phyloP scores from a whole-genome alignment of 1,284 basidiomycete species.

The Puccinia polysora region DNA sequence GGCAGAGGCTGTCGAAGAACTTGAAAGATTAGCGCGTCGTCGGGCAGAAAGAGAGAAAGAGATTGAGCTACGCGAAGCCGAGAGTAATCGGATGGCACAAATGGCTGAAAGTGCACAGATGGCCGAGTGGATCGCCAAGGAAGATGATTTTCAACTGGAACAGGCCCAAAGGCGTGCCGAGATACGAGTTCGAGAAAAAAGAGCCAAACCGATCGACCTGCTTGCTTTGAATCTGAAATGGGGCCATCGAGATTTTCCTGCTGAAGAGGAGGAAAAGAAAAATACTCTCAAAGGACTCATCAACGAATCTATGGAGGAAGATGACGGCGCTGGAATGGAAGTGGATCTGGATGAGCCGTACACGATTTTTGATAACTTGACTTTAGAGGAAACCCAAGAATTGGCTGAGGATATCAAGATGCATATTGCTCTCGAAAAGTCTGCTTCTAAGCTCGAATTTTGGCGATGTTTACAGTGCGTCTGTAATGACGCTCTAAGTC shows the following conservation, averaged over 20 bases:
- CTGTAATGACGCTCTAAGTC: conserved; percentile 84
- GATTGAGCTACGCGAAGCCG: conserved; percentile 79
- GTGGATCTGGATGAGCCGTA: conserved; percentile 98
- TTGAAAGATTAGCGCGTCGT: conserved; percentile 81
- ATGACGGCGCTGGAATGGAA: conserved; percentile 81
- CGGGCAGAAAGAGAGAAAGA: conserved; percentile 89
- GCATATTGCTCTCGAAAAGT: conserved; percentile 80
- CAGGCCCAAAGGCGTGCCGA: conserved; percentile 85
- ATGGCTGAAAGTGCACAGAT: conserved; percentile 90
- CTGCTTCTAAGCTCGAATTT: conserved; percentile 82
- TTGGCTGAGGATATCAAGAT: conserved; percentile 89
- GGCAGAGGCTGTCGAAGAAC: conserved; percentile 81
- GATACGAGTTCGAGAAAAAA: conserved; percentile 88
- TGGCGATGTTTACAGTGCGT: conserved; percentile 99
- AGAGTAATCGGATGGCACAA: conserved; percentile 79
- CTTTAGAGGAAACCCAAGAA: conserved; percentile 81
- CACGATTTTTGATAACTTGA: conserved; percentile 87
- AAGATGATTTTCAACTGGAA: conserved; percentile 93
- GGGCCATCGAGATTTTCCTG: conserved; percentile 54
- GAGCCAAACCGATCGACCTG: conserved; percentile 93
- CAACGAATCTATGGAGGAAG: conserved; percentile 60
- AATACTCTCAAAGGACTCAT: conserved; percentile 51
- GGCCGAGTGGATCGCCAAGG: conserved; percentile 95
- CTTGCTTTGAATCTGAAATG: conserved; percentile 83
- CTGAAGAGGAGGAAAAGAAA: conserved; percentile 48